Evolutionary conservation across 345 rosid species (phyloP).

Genomic region (Linum tenue): DNA sequence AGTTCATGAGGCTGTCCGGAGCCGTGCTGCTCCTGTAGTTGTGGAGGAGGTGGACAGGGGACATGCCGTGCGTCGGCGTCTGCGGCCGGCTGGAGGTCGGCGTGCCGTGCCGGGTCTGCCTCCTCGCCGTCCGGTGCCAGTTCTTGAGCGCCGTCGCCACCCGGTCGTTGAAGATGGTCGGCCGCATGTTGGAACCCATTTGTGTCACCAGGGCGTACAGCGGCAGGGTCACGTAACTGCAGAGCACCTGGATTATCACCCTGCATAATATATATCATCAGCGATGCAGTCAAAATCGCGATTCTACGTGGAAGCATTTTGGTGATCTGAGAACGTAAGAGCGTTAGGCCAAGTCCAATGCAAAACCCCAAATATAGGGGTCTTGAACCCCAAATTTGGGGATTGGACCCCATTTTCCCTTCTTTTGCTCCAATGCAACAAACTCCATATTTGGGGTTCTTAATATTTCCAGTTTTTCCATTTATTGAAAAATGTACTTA

Average conservation of each 20-base stretch:
- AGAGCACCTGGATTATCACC: slow-evolving; percentile 1
- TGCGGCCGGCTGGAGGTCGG: slow-evolving; percentile 59
- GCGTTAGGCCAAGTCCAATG: too few relatives aligned
- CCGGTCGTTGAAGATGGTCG: slow-evolving; percentile 6
- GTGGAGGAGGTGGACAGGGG: slow-evolving; percentile 67
- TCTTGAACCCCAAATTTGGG: too few relatives aligned
- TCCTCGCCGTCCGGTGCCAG: slow-evolving; percentile 2
- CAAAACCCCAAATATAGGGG: too few relatives aligned
- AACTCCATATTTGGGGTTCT: too few relatives aligned
- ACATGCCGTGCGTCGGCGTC: slow-evolving; percentile 58
- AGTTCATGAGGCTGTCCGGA: slow-evolving; percentile 29
- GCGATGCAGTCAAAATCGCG: too few relatives aligned
- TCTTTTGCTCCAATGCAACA: too few relatives aligned
- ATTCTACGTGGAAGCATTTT: too few relatives aligned
- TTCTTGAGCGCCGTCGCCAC: not conserved
- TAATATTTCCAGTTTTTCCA: too few relatives aligned
- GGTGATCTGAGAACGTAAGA: too few relatives aligned
- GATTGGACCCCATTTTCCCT: too few relatives aligned
- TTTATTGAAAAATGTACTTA: too few relatives aligned
- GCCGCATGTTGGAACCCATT: slow-evolving; percentile 8
- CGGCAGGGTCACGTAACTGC: slow-evolving; percentile 7
- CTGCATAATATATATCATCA: not conserved
- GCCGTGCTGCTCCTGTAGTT: slow-evolving; percentile 34
- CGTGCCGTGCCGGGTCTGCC: slow-evolving; percentile 13
- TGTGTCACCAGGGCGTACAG: slow-evolving; percentile 7